phyloP scores from a whole-genome alignment of 495 filamentous ascomycete species.

The Penicillium herquei region DNA sequence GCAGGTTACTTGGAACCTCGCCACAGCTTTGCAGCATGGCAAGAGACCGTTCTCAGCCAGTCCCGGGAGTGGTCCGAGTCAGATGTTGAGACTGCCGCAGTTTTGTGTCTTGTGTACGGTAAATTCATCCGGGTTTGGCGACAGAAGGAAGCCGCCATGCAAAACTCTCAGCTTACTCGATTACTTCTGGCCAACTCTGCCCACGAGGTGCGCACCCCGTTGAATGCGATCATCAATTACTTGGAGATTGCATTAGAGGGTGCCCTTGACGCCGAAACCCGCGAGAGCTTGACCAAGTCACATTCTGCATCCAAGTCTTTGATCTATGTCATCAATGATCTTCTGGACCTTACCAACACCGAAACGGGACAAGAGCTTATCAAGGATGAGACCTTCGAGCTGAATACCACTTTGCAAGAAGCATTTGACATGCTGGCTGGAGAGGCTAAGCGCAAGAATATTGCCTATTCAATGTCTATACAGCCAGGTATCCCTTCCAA shows the following conservation, averaged over 20 bases:
- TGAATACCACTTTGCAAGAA: conserved; percentile 69
- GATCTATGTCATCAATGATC: conserved; percentile 94
- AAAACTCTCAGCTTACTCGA: conserved; percentile 77
- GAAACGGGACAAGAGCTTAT: conserved; percentile 79
- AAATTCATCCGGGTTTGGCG: conserved; percentile 93
- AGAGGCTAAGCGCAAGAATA: conserved; percentile 73
- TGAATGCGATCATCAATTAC: conserved; percentile 97
- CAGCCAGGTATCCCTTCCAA: conserved; percentile 65
- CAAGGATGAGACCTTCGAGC: conserved; percentile 79
- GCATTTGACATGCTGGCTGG: conserved; percentile 70
- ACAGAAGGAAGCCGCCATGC: conserved; percentile 82
- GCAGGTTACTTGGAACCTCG: conserved; percentile 34
- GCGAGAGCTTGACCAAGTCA: conserved; percentile 75
- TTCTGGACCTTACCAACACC: conserved; percentile 87
- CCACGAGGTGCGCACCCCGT: conserved; percentile 89
- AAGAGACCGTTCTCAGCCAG: conserved; percentile 35
- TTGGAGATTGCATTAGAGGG: conserved; percentile 92
- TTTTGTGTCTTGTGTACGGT: conserved; percentile 87
- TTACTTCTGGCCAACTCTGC: conserved; percentile 88
- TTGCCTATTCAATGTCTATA: conserved; percentile 64
- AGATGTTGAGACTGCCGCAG: conserved; percentile 80
- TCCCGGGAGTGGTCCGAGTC: conserved; percentile 48
- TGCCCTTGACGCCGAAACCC: conserved; percentile 73
- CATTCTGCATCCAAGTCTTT: conserved; percentile 93
- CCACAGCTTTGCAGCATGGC: conserved; percentile 35